Evolutionary conservation across 352 stramenopile species (phyloP).

Genomic region (Aphanomyces invadans): DNA sequence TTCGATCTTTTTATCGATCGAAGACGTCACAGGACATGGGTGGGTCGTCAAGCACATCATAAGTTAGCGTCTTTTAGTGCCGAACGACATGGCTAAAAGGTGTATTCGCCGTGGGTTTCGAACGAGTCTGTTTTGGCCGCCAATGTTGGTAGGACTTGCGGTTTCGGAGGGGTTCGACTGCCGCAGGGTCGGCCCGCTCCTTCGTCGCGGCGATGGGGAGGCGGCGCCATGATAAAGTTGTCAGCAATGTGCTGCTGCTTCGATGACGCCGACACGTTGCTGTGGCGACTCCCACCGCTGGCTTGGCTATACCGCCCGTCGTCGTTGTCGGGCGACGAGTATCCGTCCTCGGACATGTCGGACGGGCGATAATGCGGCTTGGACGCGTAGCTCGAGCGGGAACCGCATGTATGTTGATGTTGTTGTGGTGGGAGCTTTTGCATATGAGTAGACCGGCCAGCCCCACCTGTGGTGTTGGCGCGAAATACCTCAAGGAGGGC

Average conservation of each 20-base stretch:
- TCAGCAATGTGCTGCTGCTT: background rate
- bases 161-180: background rate
- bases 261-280: background rate
- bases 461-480: slow-evolving; percentile 18
- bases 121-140: background rate
- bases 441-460: background rate
- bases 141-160: background rate
- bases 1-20: too few relatives aligned
- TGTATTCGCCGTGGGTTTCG: background rate
- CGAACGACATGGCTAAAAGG: background rate
- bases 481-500: slow-evolving; percentile 32
- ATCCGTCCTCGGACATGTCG: background rate
- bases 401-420: background rate
- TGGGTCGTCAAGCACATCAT: background rate
- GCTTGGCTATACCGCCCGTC: background rate
- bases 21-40: background rate
- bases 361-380: background rate
- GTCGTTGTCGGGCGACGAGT: background rate
- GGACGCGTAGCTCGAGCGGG: background rate
- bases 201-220: background rate
- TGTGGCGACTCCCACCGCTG: background rate
- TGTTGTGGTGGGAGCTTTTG: background rate
- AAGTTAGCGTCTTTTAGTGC: background rate
- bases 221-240: background rate
- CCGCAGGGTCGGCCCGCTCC: background rate